Base-by-base conservation (phyloP, 768 basidiomycete genomes). In the Symmetrospora coprosmae region DNA sequence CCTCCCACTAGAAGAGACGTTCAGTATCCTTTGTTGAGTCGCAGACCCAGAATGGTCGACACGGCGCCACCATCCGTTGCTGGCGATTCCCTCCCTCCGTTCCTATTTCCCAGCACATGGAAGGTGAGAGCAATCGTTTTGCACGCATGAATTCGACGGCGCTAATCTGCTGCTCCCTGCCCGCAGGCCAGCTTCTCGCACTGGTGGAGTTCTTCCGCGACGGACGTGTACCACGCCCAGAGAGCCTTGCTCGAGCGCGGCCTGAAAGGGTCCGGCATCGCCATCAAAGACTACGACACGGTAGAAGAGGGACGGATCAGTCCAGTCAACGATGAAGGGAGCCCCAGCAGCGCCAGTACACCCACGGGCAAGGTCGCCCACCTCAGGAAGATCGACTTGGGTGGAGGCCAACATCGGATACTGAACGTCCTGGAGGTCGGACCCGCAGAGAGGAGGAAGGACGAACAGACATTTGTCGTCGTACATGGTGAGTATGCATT, bases 401-500 rank as follows among this genome's bases (percentile, higher is more conserved):
- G 9, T 25, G 40, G 31, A 46, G 40, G 31, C 7, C 43, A 58
- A 31, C 23, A 58, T 13, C 4, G 55, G 4, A 23, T n/a, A 16
- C 55, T 58, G 27, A 58, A 58, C 30, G 55, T 58, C 21, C 40
- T 58, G 27, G 55, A 58, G 37, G 55, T 58, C 41, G 55, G 55
- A 7, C 40, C 55, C 16, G 16, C 41, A 11, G 55, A 27, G 13
- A 5, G 55, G 40, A 31, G 46, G 40, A 39, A 39, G 6, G 55
- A 38, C 2, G 62, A 63, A 38, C 52, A 59, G 30, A 38, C 53
- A 16, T 61, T 58, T 28, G n/a, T 63, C 2, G 51, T 55, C 8
- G n/a, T 45, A 13, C 62, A 63, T 40, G 62, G 49, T 34, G 19
- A 34, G 49, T 19, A n/a, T n/a, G n/a, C 13, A 5, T 39, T 39